Evolutionary conservation across 371 early-diverging fungal genomes (phyloP), one percentile per base, ranked within the genome.

Genomic region (Pancytospora philotis): DNA sequence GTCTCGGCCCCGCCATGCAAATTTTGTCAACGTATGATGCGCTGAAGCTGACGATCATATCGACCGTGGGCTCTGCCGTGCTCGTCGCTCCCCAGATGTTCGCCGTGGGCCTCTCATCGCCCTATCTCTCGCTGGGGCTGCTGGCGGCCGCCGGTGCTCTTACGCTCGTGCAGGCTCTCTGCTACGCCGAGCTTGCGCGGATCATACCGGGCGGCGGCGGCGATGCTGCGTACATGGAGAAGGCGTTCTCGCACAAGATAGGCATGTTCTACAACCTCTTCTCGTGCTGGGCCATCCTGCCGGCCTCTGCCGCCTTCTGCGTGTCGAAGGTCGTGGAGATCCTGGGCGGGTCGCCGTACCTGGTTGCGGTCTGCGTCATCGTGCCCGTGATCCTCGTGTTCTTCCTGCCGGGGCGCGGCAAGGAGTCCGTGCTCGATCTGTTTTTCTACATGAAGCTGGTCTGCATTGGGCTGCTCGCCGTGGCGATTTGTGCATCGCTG

Each of bases 111-210:
- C 13, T 13, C 22, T 13, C 22, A 13, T 13, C 45, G 13, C 45
- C 45, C 13, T 41, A 41, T 41, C 22, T 22, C 22, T 41, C 45
- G 3, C 38, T 72, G 13, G 4, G 34, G 13, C 34, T 66, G 3
- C 45, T 52, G 37, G 32, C 56, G 22, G 36, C 41, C 32, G 35
- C 49, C 27, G 72, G 35, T 25, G 30, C 57, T 25, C 52, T 72
- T 25, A 38, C 67, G 36, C 34, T 59, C 22, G 13, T 66, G 2
- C 51, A 60, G 30, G 66, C 66, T 4, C n/a, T 59, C n/a, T 72
- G 72, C 32, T 72, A 72, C 62, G 72, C 67, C 28, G 72, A 72
- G 39, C 72, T 72, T 31, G 66, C 62, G 22, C 22, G 58, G n/a
- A 72, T 58, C 3, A 58, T 65, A 36, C 72, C 72, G 45, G 31